Conservation (phyloP, 305 asterid genomes). For the Ajuga reptans region DNA sequence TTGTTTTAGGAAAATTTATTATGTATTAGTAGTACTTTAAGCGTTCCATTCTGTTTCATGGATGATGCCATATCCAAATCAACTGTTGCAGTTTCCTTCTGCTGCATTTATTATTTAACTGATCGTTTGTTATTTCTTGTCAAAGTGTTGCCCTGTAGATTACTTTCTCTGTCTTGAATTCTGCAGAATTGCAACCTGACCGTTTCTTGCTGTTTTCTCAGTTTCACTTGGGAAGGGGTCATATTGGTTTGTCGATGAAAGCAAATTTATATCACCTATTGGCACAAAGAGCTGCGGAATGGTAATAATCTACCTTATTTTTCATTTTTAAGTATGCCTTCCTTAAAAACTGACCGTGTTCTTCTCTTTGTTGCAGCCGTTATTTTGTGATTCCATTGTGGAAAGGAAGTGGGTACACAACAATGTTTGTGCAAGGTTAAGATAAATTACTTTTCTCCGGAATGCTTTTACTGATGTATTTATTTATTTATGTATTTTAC, state of each 20-base stretch:
- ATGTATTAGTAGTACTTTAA: not conserved
- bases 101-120: not conserved
- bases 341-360: conserved; percentile 14
- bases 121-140: conserved; percentile 2
- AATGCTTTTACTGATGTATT: too few species aligned
- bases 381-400: conserved; percentile 83
- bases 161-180: conserved; percentile 3
- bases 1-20: not conserved
- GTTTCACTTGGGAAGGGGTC: conserved; percentile 97
- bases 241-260: conserved; percentile 71
- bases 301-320: conserved; percentile 32
- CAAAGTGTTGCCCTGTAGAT: not conserved
- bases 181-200: not conserved
- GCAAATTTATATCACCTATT: conserved; percentile 52
- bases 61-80: not conserved
- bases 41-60: not conserved
- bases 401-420: conserved; percentile 85
- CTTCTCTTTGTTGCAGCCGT: conserved; percentile 45
- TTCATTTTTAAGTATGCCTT: conserved; percentile 1
- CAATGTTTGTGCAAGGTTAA: conserved; percentile 86
- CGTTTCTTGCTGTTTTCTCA: conserved; percentile 28
- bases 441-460: not conserved
- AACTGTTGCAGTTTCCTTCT: not conserved
- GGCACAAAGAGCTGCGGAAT: conserved; percentile 66
- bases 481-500: not conserved